Conservation (phyloP, 2,329 filamentous ascomycete species). For the Neocatenulostroma microsporum region DNA sequence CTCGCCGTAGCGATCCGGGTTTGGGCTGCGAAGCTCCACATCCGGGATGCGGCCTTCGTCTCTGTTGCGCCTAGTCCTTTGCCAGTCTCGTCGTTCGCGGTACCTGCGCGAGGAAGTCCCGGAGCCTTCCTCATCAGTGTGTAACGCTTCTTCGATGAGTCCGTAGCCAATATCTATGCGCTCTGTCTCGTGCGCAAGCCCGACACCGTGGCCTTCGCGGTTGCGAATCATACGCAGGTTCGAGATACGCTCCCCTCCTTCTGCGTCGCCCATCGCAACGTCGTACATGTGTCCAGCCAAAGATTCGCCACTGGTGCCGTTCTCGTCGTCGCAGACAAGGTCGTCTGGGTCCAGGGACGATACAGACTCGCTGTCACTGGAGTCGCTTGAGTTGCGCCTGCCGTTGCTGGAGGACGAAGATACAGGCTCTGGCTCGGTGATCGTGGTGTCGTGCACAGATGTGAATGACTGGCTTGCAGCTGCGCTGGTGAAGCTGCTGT, state of each 20-base stretch:
- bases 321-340: constrained; percentile 22
- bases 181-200: constrained; percentile 14
- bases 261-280: constrained; percentile 17
- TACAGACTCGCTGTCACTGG: constrained; percentile 42
- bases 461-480: constrained; percentile 46
- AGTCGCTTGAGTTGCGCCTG: constrained; percentile 27
- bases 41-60: too few relatives aligned
- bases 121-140: constrained; percentile 22
- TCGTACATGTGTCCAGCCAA: constrained; percentile 25
- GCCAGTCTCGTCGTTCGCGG: neutral
- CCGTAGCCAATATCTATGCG: constrained; percentile 26
- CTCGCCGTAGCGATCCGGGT: constrained; percentile 15
- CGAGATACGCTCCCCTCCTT: constrained; percentile 21
- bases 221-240: constrained; percentile 27
- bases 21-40: constrained; percentile 11
- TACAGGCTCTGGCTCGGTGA: constrained; percentile 22
- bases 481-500: constrained; percentile 73
- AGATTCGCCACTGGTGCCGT: constrained; percentile 15
- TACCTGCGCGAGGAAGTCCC: constrained; percentile 19
- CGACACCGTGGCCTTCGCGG: constrained; percentile 22
- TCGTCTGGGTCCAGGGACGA: constrained; percentile 50
- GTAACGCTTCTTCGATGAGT: constrained; percentile 25
- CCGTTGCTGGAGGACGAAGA: constrained; percentile 28
- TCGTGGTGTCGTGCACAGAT: constrained; percentile 28
- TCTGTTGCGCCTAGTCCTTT: too few relatives aligned